phyloP scores from a whole-genome alignment of 2,329 filamentous ascomycete species.

The Colletotrichum salicis region DNA sequence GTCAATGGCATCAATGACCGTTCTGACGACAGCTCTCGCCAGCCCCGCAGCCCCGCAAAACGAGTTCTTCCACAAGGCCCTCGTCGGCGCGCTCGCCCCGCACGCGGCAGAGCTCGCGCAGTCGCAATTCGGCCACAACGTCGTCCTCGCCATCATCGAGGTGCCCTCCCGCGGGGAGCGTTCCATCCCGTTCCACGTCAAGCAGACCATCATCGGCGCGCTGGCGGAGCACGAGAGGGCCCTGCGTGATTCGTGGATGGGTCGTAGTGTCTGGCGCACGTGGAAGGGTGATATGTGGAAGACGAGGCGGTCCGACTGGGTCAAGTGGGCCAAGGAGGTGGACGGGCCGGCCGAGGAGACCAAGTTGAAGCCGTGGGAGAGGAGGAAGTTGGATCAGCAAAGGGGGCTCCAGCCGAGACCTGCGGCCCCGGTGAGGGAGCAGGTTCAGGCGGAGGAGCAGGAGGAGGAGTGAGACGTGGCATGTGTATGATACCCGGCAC shows the following conservation, averaged over 20 bases:
- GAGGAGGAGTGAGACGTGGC: conserved; percentile 20
- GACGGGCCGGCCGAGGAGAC: conserved; percentile 37
- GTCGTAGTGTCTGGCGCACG: conserved; percentile 65
- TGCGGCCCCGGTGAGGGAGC: conserved; percentile 1
- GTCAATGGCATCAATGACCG: conserved; percentile 59
- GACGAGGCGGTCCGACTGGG: conserved; percentile 64
- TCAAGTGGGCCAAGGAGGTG: conserved; percentile 65
- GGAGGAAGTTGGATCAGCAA: conserved; percentile 29
- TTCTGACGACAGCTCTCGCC: conserved; percentile 62
- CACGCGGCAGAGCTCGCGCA: conserved; percentile 57
- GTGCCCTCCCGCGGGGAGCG: conserved; percentile 61
- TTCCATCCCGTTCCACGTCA: conserved; percentile 66
- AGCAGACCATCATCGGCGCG: conserved; percentile 63
- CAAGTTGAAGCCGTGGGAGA: conserved; percentile 35
- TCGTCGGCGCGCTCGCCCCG: conserved; percentile 60
- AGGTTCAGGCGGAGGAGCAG: conserved; percentile 3
- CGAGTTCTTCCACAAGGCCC: conserved; percentile 65
- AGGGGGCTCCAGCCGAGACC: conserved; percentile 16
- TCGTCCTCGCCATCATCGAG: conserved; percentile 60
- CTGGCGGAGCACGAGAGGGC: conserved; percentile 60
- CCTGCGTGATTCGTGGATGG: conserved; percentile 64
- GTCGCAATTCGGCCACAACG: conserved; percentile 62
- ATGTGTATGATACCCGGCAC: conserved; percentile 34
- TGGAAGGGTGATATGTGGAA: conserved; percentile 70
- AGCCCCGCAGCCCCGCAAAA: conserved; percentile 54